phyloP scores from a whole-genome alignment of 2,329 filamentous ascomycete genomes.

The Exserohilum turcica region DNA sequence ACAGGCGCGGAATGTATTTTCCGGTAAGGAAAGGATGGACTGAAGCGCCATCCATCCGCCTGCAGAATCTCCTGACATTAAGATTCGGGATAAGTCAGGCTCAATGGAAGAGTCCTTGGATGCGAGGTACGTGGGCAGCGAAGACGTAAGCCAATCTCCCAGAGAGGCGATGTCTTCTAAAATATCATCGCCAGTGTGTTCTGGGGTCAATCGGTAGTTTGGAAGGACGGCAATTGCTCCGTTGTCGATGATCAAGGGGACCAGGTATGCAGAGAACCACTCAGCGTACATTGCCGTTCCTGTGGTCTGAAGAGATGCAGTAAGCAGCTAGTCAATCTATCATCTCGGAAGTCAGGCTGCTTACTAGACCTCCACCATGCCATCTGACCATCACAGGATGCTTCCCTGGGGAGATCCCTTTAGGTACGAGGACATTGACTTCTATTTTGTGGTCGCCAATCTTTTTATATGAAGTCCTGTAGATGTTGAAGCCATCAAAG shows the following conservation, averaged over 20 bases:
- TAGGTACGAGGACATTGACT: slow-evolving; percentile 49
- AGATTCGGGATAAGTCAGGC: slow-evolving; percentile 33
- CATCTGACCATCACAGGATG: slow-evolving; percentile 51
- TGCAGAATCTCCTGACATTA: slow-evolving; percentile 47
- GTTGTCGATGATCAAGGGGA: slow-evolving; percentile 48
- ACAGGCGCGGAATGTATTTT: slow-evolving; percentile 29
- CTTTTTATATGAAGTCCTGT: slow-evolving; percentile 51
- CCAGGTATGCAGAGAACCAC: slow-evolving; percentile 41
- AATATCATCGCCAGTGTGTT: slow-evolving; percentile 54
- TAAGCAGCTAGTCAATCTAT: not conserved
- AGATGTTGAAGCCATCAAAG: slow-evolving; percentile 48
- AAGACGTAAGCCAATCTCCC: slow-evolving; percentile 26
- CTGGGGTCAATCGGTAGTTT: slow-evolving; percentile 60
- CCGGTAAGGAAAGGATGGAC: slow-evolving; percentile 28
- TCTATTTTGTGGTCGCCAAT: slow-evolving; percentile 47
- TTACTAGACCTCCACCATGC: slow-evolving; percentile 54
- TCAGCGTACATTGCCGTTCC: slow-evolving; percentile 36
- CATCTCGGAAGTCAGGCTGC: not conserved
- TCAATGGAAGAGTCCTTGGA: slow-evolving; percentile 11
- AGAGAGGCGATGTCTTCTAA: slow-evolving; percentile 56
- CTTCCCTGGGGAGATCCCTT: slow-evolving; percentile 40
- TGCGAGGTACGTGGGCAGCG: slow-evolving; percentile 9
- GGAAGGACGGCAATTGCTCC: slow-evolving; percentile 55
- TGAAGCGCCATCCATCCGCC: slow-evolving; percentile 49
- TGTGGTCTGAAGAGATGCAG: slow-evolving; percentile 17